These are phyloP conservation scores for Rubia occidens DNA, from an alignment of 305 asterid species.

Conservation along the genomic window DNA sequence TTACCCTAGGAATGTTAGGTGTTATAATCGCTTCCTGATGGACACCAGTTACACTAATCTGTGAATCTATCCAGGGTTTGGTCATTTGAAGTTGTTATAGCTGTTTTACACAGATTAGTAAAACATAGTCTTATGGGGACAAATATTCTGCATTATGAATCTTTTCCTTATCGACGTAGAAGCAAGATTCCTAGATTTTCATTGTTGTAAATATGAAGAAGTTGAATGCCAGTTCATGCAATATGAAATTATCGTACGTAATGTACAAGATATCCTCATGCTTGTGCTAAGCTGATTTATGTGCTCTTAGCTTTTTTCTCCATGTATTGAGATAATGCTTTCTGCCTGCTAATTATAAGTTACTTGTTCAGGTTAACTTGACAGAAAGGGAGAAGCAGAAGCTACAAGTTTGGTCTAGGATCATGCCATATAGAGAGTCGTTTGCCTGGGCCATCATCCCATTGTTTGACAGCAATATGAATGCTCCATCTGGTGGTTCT, in stretches of 20 bases:
- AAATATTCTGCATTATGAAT: background rate
- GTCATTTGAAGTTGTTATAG: background rate
- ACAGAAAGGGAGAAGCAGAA: slow-evolving; percentile 97
- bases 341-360: slow-evolving; percentile 11
- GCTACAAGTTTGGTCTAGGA: slow-evolving; percentile 95
- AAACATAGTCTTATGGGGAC: background rate
- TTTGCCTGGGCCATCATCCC: slow-evolving; percentile 98
- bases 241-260: background rate
- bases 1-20: background rate
- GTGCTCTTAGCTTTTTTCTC: background rate
- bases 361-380: slow-evolving; percentile 57
- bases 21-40: slow-evolving; percentile 3
- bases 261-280: background rate
- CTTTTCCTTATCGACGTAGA: background rate
- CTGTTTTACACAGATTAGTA: background rate
- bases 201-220: background rate
- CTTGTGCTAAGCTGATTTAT: background rate
- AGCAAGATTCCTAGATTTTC: background rate
- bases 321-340: slow-evolving; percentile 9
- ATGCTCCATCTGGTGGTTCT: slow-evolving; percentile 74
- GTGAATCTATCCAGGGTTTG: background rate
- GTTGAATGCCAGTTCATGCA: background rate
- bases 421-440: slow-evolving; percentile 93
- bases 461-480: slow-evolving; percentile 77
- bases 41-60: background rate